Evolutionary conservation across 805 yeast genomes (phyloP), one percentile per base, ranked within the genome.

Genomic region (Lachancea sp.): DNA sequence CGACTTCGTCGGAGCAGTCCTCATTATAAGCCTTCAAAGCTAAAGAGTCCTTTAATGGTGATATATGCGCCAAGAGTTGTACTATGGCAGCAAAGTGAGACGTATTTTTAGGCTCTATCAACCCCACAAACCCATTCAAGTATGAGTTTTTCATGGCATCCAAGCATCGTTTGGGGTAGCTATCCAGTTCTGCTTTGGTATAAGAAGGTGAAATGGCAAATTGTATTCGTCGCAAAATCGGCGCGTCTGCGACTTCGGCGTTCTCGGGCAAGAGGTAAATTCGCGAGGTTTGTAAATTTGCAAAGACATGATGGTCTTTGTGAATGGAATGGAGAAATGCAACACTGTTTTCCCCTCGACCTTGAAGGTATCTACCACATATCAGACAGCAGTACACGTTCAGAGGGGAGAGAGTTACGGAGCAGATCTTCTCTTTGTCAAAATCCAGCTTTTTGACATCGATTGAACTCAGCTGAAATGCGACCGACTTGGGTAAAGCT

Each of bases 281-380:
- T 44, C 71, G 74, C 38, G 69, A 57, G 1, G 73, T 74, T 12
- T 59, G 56, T 44, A 85, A 67, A 55, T 75, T 81, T 41, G 85
- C 68, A 55, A 67, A 85, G 1, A 83, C 72, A 58, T 78, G 85
- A 56, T 82, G 90, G 52, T 74, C 71, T 3, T 70, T 75, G 46
- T 79, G 72, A 16, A 85, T 69, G 1, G 88, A 73, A 59, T 86
- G 95, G 13, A 68, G 57, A 54, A 78, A 82, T 0, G 90, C 89
- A 18, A 80, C 80, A 0, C 90, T 77, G n/a, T 74, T 59, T 46
- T 63, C 67, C 1, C 79, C 74, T 19, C 88, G 69, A 0, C 95
- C 95, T 52, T 79, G 82, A 43, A 78, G 73, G 62, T 78, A 86
- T 54, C 75, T 80, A 29, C 90, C 91, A 63, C 95, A 86, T 0